Percentiles rank a stretch among this genome's conserved stretches.
Conservation (phyloP, 1,284 basidiomycete genomes). For the Ceratobasidium sp. region DNA sequence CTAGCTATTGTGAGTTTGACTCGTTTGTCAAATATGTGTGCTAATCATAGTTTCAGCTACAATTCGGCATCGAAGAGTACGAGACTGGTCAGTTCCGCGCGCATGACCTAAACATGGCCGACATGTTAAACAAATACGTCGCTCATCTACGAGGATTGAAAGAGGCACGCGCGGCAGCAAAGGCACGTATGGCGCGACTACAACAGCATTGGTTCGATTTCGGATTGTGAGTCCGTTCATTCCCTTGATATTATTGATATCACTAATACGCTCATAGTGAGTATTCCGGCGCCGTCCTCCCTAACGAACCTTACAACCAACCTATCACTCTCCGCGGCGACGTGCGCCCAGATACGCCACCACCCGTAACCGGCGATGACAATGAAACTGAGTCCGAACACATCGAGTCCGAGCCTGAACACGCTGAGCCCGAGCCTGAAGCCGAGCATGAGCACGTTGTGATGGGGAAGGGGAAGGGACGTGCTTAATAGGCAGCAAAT, state of each 20-base stretch:
- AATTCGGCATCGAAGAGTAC: conserved; percentile 1
- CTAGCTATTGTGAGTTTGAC: neutral
- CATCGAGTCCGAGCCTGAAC: too few species aligned
- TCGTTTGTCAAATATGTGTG: too few species aligned
- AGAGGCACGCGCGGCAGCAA: neutral
- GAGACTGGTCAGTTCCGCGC: neutral
- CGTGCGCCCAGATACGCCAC: neutral
- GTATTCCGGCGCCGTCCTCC: neutral
- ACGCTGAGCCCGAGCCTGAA: neutral
- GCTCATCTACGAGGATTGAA: conserved; percentile 20
- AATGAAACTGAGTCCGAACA: too few species aligned
- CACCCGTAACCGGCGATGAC: neutral
- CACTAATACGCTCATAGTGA: neutral
- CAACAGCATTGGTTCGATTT: conserved; percentile 12
- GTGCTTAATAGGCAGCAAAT: too few species aligned
- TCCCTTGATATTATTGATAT: too few species aligned
- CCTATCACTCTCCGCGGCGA: neutral
- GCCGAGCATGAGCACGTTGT: neutral
- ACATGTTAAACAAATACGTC: conserved; percentile 15
- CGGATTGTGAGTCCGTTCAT: conserved; percentile 7
- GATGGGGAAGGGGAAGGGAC: too few species aligned
- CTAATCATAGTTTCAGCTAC: neutral
- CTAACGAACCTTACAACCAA: neutral
- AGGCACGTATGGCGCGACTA: neutral
- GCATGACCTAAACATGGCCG: conserved; percentile 16